These are phyloP conservation scores for Fusarium piperis DNA, from an alignment of 2,329 filamentous ascomycete species.

Conservation along the genomic window DNA sequence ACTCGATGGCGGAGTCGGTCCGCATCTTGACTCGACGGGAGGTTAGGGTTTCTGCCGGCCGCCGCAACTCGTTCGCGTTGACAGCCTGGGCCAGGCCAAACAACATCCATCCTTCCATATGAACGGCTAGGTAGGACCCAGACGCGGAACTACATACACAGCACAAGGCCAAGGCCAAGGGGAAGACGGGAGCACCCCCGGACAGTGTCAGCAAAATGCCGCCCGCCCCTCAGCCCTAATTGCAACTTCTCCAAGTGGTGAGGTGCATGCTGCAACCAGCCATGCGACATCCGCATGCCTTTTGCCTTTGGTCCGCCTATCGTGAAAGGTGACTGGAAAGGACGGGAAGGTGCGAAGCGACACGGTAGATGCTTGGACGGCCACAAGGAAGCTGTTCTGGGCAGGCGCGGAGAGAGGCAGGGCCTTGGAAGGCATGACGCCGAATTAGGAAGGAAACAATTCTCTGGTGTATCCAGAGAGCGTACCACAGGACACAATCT, in stretches of 20 bases:
- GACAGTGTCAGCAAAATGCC: slow-evolving; percentile 25
- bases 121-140: background rate
- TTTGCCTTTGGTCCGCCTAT: slow-evolving; percentile 33
- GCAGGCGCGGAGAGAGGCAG: background rate
- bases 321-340: slow-evolving; percentile 32
- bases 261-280: slow-evolving; percentile 37
- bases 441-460: slow-evolving; percentile 32
- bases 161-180: slow-evolving; percentile 5
- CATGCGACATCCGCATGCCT: slow-evolving; percentile 30
- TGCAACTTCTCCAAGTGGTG: slow-evolving; percentile 32
- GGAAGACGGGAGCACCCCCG: background rate
- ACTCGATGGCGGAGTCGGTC: slow-evolving; percentile 21
- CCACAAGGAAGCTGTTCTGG: background rate
- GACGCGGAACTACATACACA: background rate
- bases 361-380: background rate
- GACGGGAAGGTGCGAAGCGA: slow-evolving; percentile 28
- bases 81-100: background rate
- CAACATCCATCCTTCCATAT: background rate
- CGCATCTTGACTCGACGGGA: slow-evolving; percentile 15
- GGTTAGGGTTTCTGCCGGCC: slow-evolving; percentile 7
- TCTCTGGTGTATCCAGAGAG: slow-evolving; percentile 4
- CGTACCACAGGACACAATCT: slow-evolving; percentile 26
- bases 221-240: slow-evolving; percentile 33
- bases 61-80: slow-evolving; percentile 2
- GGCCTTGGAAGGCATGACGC: slow-evolving; percentile 7